Conservation (phyloP, 805 yeast species). For the Kuraishia ogatae region DNA sequence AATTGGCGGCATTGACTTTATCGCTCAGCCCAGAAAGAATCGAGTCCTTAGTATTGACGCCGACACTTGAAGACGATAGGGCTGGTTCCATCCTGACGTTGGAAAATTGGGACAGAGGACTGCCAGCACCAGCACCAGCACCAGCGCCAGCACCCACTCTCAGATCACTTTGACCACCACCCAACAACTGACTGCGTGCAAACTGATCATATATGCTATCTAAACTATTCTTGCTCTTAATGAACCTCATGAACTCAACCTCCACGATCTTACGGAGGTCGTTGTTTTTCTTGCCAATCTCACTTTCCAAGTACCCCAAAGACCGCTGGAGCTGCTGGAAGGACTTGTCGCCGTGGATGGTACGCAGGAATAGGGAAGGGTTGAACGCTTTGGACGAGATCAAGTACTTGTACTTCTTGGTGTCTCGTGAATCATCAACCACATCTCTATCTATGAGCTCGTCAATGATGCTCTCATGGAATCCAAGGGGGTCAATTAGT, state of each 20-base stretch:
- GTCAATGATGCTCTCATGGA: constrained; percentile 34
- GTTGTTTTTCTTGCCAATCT: constrained; percentile 39
- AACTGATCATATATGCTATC: constrained; percentile 54
- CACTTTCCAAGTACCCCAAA: constrained; percentile 37
- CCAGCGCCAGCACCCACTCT: no score
- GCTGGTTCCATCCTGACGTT: neutral
- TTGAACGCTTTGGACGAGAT: constrained; percentile 52
- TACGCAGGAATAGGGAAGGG: constrained; percentile 44
- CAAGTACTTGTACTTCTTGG: constrained; percentile 30
- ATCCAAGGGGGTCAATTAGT: constrained; percentile 45
- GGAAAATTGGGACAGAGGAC: no score
- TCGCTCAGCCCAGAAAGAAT: constrained; percentile 26
- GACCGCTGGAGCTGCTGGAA: constrained; percentile 40
- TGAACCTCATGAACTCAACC: constrained; percentile 54
- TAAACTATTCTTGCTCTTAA: constrained; percentile 52
- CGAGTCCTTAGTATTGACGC: neutral
- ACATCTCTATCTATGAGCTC: constrained; percentile 30
- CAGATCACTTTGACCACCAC: constrained; percentile 5
- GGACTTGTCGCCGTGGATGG: constrained; percentile 47
- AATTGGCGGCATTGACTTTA: constrained; percentile 39
- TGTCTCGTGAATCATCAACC: constrained; percentile 28
- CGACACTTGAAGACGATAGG: neutral
- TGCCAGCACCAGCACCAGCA: no score
- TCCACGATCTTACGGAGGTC: constrained; percentile 44
- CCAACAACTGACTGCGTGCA: constrained; percentile 17